Base-by-base conservation (phyloP, 1,284 basidiomycete species). In the Austroboletus niveus region DNA sequence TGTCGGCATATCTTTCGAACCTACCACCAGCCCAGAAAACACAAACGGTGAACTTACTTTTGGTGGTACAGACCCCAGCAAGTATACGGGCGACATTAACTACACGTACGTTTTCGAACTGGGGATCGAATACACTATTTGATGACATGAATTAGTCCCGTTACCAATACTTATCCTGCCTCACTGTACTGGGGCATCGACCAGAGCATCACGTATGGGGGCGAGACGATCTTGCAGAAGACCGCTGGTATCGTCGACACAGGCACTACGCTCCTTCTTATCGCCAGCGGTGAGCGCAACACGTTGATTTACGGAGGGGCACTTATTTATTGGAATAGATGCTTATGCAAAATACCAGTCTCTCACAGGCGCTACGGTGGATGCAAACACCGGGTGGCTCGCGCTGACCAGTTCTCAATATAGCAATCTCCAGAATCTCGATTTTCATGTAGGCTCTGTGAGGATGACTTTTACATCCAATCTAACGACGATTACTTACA, bases 201-300 rank as follows among this genome's bases (percentile, higher is more conserved):
- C 61, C 75, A 85, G 67, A 72, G 74, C 42, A 73, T 87, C 53
- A 68, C 65, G 17, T 85, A 81, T 56, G 79, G 81, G 27, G 29
- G 60, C 5, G 74, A 65, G 11, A 68, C 63, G 29, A 79, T 83
- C 48, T 64, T 86, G 52, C 47, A 66, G 4, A 61, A 54, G 31
- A 79, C 76, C n/a, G 76, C 81, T 27, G 84, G 84, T 55, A 82
- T 87, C 52, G 81, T 86, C 47, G 84, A 86, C 64, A 84, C 81
- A 24, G 80, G 80, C 51, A 62, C 62, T 20, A 65, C 60, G n/a
- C 55, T 69, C 49, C 61, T 72, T 27, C 66, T 76, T 40, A 62
- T 78, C 40, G 66, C 74, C n/a, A 64, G 66, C 39, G 62, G 68
- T 70, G 38, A 58, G 66, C 5, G 2, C 22, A 24, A 24, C 22